Conservation (phyloP, 1,139 yeast genomes). For the Yamadazyma diddensiae region DNA sequence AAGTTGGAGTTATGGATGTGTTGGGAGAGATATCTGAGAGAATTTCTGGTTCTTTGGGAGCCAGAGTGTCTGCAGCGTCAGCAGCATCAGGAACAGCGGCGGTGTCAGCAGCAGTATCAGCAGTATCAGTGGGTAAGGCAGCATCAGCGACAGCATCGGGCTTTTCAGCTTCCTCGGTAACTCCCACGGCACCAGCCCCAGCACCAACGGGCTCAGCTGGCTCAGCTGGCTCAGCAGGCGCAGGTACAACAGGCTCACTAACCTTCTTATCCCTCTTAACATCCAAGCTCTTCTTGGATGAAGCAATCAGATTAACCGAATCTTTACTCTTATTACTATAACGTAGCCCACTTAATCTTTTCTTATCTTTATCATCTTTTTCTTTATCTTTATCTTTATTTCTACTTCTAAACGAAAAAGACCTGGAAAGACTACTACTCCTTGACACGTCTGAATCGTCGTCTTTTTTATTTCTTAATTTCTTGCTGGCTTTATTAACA, state of each 20-base stretch:
- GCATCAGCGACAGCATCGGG: neutral
- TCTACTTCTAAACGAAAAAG: conserved; percentile 8
- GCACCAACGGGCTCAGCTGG: conserved; percentile 1
- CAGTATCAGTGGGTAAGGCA: neutral
- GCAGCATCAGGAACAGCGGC: neutral
- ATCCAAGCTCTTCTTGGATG: conserved; percentile 5
- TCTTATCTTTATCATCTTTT: conserved; percentile 14
- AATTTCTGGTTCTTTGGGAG: neutral
- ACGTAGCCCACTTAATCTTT: conserved; percentile 15
- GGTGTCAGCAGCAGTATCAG: neutral
- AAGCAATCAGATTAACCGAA: conserved; percentile 10
- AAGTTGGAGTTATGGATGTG: conserved; percentile 6
- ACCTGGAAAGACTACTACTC: conserved; percentile 9
- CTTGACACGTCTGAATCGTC: conserved; percentile 10
- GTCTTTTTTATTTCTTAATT: conserved; percentile 5
- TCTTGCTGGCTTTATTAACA: conserved; percentile 5
- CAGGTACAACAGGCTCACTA: neutral
- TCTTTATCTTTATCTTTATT: conserved; percentile 6
- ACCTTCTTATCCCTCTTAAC: conserved; percentile 4
- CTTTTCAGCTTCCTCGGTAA: too few relatives aligned
- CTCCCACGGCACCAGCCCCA: too few relatives aligned
- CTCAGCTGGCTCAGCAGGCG: conserved; percentile 1
- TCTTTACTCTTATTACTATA: conserved; percentile 13
- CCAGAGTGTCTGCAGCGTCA: conserved; percentile 1
- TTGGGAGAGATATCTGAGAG: conserved; percentile 4